Evolutionary conservation across 1,139 yeast genomes (phyloP), one percentile per base, ranked within the genome.

Genomic region (Kodamaea plutei): DNA sequence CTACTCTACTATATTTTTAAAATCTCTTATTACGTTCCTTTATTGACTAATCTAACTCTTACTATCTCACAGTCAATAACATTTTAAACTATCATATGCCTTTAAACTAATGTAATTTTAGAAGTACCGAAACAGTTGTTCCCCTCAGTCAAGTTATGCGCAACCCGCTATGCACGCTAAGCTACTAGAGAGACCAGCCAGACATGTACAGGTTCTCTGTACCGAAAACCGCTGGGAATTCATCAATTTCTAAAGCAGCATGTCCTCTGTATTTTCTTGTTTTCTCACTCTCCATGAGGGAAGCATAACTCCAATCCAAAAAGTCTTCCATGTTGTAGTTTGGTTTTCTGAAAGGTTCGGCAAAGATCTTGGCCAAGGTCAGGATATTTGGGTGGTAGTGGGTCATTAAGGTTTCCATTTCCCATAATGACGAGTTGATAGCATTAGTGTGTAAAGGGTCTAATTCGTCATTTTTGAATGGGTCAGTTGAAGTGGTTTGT

Each of bases 301-400:
- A 72, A 34, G 69, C 65, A 52, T 89, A 91, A 35, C 82, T 79
- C 87, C 96, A 91, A 56, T 89, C 96, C 50, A 91, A 63, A 61
- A 91, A 91, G 56, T 91, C 98, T 52, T 91, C 98, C 67, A 91
- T 68, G 50, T 84, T 84, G 56, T 93, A 91, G 45, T 74, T 74
- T 36, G 84, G 81, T 55, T 91, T 93, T 50, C 81, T 76, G 61
- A 91, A 89, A 3, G 96, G 96, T 54, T 91, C 96, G 14, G 79
- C 71, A 52, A 84, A 83, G 23, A 91, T 84, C 52, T 78, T 81
- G 8, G 96, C 96, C 46, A 91, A 65, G 0, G 96, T 84, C 2
- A 96, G 91, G 13, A 93, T 85, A 48, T 91, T 91, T 8, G 98
- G 97, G 57, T 91, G 97, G 51, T 87, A 91, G 55, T 91, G 99